Conservation (phyloP, 2,329 filamentous ascomycete species). For the Colletotrichum phormii region DNA sequence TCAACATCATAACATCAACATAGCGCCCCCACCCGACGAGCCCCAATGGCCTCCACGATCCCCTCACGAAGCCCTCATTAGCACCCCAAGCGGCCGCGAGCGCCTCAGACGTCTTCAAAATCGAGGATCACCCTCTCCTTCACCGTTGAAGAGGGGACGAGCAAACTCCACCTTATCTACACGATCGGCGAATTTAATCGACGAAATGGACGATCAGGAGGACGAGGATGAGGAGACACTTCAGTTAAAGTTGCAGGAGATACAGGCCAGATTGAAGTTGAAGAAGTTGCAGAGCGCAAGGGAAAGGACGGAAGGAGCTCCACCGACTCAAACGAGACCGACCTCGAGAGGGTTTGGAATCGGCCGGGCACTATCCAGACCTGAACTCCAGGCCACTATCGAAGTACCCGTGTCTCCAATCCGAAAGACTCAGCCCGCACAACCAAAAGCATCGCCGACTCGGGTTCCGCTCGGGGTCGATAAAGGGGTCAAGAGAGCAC, state of each 20-base stretch:
- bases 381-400: slow-evolving; percentile 51
- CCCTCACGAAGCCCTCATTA: slow-evolving; percentile 71
- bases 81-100: slow-evolving; percentile 82
- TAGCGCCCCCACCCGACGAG: slow-evolving; percentile 49
- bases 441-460: slow-evolving; percentile 78
- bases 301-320: slow-evolving; percentile 46
- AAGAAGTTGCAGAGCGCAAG: slow-evolving; percentile 84
- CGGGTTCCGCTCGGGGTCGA: slow-evolving; percentile 88
- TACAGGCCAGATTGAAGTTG: slow-evolving; percentile 87
- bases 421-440: slow-evolving; percentile 62
- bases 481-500: slow-evolving; percentile 82
- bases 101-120: slow-evolving; percentile 77
- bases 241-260: slow-evolving; percentile 86
- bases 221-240: slow-evolving; percentile 91
- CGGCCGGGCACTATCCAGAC: slow-evolving; percentile 31
- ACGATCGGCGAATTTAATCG: slow-evolving; percentile 37
- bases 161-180: slow-evolving; percentile 42
- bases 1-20: slow-evolving; percentile 16
- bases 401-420: slow-evolving; percentile 84
- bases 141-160: slow-evolving; percentile 67
- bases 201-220: slow-evolving; percentile 54
- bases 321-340: slow-evolving; percentile 35
- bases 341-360: slow-evolving; percentile 44
- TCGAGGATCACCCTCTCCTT: slow-evolving; percentile 75
- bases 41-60: slow-evolving; percentile 75